Percentiles rank a stretch among this genome's conserved stretches.
Conservation (phyloP, 1,284 basidiomycete genomes). For the Pisolithus thermaeus region DNA sequence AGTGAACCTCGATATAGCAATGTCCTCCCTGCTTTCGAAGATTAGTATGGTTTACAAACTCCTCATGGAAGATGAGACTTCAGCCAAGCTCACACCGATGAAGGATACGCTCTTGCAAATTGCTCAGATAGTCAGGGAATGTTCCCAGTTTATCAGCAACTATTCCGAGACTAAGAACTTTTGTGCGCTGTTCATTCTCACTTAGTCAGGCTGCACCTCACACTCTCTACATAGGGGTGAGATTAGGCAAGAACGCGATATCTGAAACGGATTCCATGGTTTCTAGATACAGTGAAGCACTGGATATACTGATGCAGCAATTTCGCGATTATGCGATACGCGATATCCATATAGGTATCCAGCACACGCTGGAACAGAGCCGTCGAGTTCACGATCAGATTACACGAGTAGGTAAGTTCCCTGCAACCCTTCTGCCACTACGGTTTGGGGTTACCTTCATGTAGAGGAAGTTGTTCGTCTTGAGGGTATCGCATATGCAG, state of each 20-base stretch:
- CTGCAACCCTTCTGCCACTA: no score
- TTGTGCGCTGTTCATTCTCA: background rate
- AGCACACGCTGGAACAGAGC: no score
- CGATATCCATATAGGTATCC: background rate
- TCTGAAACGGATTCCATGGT: slow-evolving; percentile 4
- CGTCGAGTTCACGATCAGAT: no score
- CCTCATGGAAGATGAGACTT: no score
- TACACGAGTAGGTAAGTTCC: no score
- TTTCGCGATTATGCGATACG: slow-evolving; percentile 1
- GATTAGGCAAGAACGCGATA: slow-evolving; percentile 1
- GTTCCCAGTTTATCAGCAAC: slow-evolving; percentile 3
- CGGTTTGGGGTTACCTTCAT: background rate
- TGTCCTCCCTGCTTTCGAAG: no score
- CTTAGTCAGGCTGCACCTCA: background rate
- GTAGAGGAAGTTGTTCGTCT: background rate
- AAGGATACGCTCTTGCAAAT: background rate
- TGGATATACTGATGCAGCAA: slow-evolving; percentile 5
- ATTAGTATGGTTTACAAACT: no score
- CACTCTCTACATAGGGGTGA: slow-evolving; percentile 1
- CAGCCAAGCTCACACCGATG: no score
- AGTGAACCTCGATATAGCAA: no score
- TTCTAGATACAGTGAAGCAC: background rate
- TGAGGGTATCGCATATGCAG: background rate
- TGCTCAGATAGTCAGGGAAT: background rate
- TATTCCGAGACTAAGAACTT: slow-evolving; percentile 5